Evolutionary conservation across 2,329 filamentous ascomycete species (phyloP), one percentile per base, ranked within the genome.

Genomic region (Colletotrichum sp.): DNA sequence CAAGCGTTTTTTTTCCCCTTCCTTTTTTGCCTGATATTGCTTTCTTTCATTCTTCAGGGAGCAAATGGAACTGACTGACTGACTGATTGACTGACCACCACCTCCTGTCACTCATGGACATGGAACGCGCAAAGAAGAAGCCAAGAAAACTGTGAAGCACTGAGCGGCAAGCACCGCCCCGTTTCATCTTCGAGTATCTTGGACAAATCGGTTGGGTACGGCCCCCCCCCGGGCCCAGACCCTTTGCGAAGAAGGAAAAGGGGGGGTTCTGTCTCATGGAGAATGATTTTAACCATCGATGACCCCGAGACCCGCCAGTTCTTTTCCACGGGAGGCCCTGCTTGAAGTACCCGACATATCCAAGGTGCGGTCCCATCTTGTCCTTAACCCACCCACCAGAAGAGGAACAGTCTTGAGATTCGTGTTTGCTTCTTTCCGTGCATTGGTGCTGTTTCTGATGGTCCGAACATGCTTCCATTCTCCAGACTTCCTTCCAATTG

Each of bases 161-260:
- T 55, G 64, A 63, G 27, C 43, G 57, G 47, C 65, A 27, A 63
- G 69, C 69, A 69, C 69, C 65, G 64, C 69, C 69, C 65, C 59
- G 70, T 73, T 70, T 73, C 70, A 66, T 51, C 51, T 43, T 18
- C 54, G n/a, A 54, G 27, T 16, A 51, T 59, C 47, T 70, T 73
- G 64, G 58, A 73, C 61, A 38, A 59, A 59, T 13, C 47, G 67
- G 66, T 70, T 73, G 70, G 70, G 70, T 24, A 69, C 51, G 69
- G n/a, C 55, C 29, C 15, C 38, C 64, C 29, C 54, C 36, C 61
- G 36, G 29, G 15, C 31, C 58, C 33, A 21, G 47, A 54, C 29
- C 21, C 55, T 43, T 34, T 15, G 47, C 24, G 16, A 33, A 21
- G 13, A 70, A 54, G 27, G 27, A 16, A 68, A 71, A 61, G 16